These are phyloP conservation scores for Berkeleyomyces rouxiae DNA, from an alignment of 2,329 filamentous ascomycete species.

Conservation along the genomic window DNA sequence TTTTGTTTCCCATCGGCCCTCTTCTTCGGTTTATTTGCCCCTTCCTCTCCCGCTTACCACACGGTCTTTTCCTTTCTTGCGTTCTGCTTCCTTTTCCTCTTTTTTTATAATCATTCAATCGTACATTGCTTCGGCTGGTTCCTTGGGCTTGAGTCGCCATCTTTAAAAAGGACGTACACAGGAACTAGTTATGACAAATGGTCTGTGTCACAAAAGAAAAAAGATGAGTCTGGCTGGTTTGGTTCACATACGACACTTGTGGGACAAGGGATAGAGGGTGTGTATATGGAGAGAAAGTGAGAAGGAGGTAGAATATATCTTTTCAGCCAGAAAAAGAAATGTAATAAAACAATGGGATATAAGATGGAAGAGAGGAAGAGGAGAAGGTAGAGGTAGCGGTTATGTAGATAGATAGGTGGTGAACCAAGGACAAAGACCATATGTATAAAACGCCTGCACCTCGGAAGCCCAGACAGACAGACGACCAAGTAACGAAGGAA, in stretches of 20 bases:
- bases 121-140: not conserved
- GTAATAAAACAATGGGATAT: conserved; percentile 13
- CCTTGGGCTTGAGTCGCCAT: not conserved
- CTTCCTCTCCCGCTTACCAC: no score
- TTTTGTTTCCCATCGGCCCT: no score
- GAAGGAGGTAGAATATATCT: not conserved
- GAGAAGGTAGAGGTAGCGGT: not conserved
- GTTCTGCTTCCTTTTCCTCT: not conserved
- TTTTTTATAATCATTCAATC: not conserved
- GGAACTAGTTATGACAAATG: not conserved
- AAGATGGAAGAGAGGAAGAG: conserved; percentile 9
- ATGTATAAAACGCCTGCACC: conserved; percentile 9
- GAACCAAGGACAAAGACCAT: conserved; percentile 10
- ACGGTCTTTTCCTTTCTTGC: not conserved
- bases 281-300: not conserved
- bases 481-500: conserved; percentile 10
- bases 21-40: no score
- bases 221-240: not conserved
- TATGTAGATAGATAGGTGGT: conserved; percentile 4
- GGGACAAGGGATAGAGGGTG: not conserved
- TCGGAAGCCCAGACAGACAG: conserved; percentile 4
- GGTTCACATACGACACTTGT: conserved; percentile 3
- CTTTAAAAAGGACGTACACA: not conserved
- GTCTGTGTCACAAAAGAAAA: not conserved
- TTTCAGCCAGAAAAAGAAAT: conserved; percentile 9